Base-by-base conservation (phyloP, 1,284 basidiomycete species). In the Moniliophthora roreri region DNA sequence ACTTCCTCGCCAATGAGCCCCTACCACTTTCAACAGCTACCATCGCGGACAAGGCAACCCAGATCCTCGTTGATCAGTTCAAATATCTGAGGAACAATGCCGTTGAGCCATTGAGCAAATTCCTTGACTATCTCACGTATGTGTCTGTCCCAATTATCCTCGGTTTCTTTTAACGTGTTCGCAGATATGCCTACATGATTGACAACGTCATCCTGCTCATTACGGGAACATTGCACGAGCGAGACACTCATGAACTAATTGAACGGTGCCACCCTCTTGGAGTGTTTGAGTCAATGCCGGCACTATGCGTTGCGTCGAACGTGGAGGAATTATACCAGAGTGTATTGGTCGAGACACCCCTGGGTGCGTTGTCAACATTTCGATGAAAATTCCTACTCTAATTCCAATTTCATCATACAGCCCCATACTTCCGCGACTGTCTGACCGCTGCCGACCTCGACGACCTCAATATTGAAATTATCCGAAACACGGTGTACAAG, bases 401-500 rank as follows among this genome's bases (percentile, higher is more conserved):
- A 44, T 35, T 39, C 48, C n/a, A 45, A 56, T 38, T 20, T 11
- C 58, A 50, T n/a, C n/a, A 39, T 23, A 6, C 24, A 95, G 95
- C 97, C 1, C 93, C 95, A 3, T 99, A 99, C 76, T 99, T 99
- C 82, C 87, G 93, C 35, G 90, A 95, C 63, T 98, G 95, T 70
- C 81, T 99, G 42, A 91, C 94, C 21, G 96, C 96, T 7, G 85
- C 92, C 32, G 97, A 99, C 69, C 84, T 99, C 37, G 97, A 99
- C 69, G 97, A 99, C 70, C 86, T 99, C 59, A 98, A 99, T 78
- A 99, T 99, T 64, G 97, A 99, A 76, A 98, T 99, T 73, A 96
- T 99, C 71, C 93, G 97, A 45, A 99, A 99, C 75, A 95, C 96
- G n/a, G 89, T 99, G 44, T 99, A 99, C 84, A 98, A 98, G 73